Conservation (phyloP, 1,139 yeast species). For the Geotrichum aggregatum region DNA sequence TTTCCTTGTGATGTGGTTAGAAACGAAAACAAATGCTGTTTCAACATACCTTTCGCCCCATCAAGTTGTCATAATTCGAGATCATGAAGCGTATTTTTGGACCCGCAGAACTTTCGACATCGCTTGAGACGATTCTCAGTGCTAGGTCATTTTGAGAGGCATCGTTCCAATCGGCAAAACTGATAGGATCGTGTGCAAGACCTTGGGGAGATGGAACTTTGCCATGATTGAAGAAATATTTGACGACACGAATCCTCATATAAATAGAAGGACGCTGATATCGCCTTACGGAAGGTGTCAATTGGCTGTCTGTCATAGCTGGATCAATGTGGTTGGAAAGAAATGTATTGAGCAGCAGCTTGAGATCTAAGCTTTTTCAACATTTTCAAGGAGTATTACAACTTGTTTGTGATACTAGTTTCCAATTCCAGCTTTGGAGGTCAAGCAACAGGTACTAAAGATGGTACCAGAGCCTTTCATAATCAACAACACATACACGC, state of each 20-base stretch:
- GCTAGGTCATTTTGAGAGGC: neutral
- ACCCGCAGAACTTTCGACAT: neutral
- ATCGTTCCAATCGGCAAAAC: neutral
- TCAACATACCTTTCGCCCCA: neutral
- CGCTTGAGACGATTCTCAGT: neutral
- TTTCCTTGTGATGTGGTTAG: constrained; percentile 12
- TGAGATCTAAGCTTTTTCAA: neutral
- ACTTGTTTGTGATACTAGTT: neutral
- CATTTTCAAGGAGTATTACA: neutral
- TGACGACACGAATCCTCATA: neutral
- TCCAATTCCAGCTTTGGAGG: neutral
- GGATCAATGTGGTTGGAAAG: neutral
- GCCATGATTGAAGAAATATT: constrained; percentile 9
- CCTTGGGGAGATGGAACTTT: constrained; percentile 8
- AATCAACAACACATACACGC: too few species aligned
- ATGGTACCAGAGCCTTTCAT: too few species aligned
- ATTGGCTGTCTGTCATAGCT: too few species aligned
- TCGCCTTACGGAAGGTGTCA: neutral
- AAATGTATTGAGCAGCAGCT: neutral
- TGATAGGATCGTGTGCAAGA: neutral
- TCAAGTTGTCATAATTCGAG: neutral
- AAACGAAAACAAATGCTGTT: neutral
- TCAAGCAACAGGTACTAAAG: too few species aligned
- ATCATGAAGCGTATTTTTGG: neutral
- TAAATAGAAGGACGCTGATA: neutral